These are phyloP conservation scores for Vitis hybrid DNA, from an alignment of 177 flowering plant species.

Conservation along the genomic window DNA sequence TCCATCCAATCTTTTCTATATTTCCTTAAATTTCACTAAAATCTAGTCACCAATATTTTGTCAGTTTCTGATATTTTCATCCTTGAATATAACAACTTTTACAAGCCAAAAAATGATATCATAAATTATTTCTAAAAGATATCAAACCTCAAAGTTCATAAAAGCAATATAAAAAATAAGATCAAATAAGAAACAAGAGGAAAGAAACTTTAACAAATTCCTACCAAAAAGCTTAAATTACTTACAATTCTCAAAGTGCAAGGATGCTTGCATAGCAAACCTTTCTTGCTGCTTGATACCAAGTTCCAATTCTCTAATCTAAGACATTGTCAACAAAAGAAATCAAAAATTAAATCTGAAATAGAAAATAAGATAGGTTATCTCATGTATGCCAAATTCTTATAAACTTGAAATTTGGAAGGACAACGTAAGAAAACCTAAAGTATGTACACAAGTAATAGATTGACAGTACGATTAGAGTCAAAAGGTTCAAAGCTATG, in stretches of 20 bases:
- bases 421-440: neutral
- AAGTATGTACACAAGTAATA: neutral
- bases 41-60: too few relatives aligned
- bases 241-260: constrained; percentile 68
- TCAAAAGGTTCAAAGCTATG: neutral
- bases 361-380: neutral
- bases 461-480: neutral
- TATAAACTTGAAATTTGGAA: neutral
- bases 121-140: too few relatives aligned
- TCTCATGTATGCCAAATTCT: neutral
- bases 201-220: neutral
- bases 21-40: too few relatives aligned
- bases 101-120: too few relatives aligned
- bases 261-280: constrained; percentile 59
- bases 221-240: constrained; percentile 4
- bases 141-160: too few relatives aligned
- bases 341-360: neutral
- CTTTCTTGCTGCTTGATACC: constrained; percentile 66
- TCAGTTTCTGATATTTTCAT: too few relatives aligned
- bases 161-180: too few relatives aligned
- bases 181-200: neutral
- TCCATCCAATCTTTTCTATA: too few relatives aligned
- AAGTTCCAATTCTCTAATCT: constrained; percentile 73
- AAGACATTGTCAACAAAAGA: constrained; percentile 7
- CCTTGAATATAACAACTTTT: too few relatives aligned